Evolutionary conservation across 495 filamentous ascomycete species (phyloP).

Genomic region (Melanomma pulvis-pyrius): DNA sequence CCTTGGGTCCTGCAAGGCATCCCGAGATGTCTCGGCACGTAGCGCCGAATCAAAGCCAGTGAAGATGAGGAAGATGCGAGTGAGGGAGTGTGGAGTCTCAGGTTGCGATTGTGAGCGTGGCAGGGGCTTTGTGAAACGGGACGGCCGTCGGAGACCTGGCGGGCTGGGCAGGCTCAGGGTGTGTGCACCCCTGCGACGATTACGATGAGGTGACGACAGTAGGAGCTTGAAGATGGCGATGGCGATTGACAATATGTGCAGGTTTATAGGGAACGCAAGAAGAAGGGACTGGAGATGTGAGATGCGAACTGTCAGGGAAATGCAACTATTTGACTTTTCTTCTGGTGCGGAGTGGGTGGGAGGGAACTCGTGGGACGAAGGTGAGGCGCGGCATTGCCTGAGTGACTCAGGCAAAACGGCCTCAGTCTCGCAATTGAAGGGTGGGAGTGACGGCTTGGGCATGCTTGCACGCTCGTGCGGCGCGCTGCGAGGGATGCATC

Average conservation of each 20-base stretch:
- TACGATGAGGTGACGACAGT: conserved; percentile 19
- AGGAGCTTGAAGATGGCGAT: neutral
- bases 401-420: conserved; percentile 27
- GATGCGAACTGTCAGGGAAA: neutral
- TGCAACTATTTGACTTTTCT: conserved; percentile 4
- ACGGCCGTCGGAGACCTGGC: conserved; percentile 1
- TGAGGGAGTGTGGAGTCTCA: conserved; percentile 13
- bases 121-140: conserved; percentile 26
- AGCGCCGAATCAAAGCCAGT: neutral
- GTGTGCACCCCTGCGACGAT: conserved; percentile 1
- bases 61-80: conserved; percentile 3
- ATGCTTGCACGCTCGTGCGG: neutral
- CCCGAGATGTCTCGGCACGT: neutral
- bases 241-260: neutral
- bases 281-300: neutral
- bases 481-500: neutral
- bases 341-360: neutral
- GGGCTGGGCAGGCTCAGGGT: neutral
- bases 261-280: neutral
- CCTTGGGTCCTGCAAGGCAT: neutral
- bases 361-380: neutral
- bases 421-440: conserved; percentile 34
- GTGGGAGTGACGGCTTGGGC: neutral
- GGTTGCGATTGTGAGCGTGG: conserved; percentile 7
- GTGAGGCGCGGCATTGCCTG: conserved; percentile 14